phyloP scores from a whole-genome alignment of 2,329 filamentous ascomycete genomes.

The Leptographium wingfieldii region DNA sequence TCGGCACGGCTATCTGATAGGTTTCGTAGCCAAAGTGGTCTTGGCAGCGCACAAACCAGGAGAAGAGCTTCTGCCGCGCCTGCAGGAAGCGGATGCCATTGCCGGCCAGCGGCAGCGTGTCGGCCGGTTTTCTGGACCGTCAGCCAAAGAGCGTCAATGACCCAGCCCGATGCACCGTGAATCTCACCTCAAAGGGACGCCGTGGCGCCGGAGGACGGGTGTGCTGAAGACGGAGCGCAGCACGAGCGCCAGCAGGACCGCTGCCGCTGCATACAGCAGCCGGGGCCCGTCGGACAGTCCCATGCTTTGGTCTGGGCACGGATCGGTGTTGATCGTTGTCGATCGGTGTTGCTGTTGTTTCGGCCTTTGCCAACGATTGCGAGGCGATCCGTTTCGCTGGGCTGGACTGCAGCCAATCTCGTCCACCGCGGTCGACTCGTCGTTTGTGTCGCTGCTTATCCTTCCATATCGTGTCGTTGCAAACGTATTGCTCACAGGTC shows the following conservation, averaged over 20 bases:
- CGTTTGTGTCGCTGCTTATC: neutral
- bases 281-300: neutral
- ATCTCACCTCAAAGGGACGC: slow-evolving; percentile 9
- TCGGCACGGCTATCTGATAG: slow-evolving; percentile 49
- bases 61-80: slow-evolving; percentile 45
- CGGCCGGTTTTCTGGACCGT: slow-evolving; percentile 29
- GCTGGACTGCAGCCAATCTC: neutral
- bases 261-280: slow-evolving; percentile 7
- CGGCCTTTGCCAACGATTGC: neutral
- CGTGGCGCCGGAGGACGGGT: slow-evolving; percentile 11
- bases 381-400: neutral
- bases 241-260: slow-evolving; percentile 2
- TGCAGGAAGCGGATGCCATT: slow-evolving; percentile 51
- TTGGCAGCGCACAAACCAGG: slow-evolving; percentile 50
- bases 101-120: slow-evolving; percentile 42
- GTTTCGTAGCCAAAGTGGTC: slow-evolving; percentile 44
- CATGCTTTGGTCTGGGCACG: neutral
- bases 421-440: neutral
- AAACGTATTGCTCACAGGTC: neutral
- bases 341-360: neutral
- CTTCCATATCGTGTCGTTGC: neutral
- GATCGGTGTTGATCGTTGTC: neutral
- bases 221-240: slow-evolving; percentile 7
- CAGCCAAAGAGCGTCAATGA: too few relatives aligned
- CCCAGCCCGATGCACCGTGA: neutral